A percentile compares a stretch with the other conserved stretches of the same genome.
Evolutionary conservation across 306 rosid species (phyloP).

Genomic region (Castanopsis chinensis): DNA sequence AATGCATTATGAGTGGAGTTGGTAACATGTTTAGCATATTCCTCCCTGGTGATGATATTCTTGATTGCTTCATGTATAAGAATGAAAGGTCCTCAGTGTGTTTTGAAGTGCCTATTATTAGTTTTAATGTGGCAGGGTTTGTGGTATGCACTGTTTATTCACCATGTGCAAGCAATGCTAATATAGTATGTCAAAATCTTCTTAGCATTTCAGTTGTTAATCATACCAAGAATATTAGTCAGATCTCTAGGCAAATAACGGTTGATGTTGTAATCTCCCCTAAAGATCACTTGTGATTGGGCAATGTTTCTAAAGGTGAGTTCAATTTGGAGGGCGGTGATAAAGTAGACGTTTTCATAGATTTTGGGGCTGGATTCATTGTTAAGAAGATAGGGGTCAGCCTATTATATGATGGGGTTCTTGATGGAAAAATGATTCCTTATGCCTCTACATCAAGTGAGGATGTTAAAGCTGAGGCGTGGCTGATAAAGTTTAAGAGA

Average conservation of each 20-base stretch:
- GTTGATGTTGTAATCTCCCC: neutral
- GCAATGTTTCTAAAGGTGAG: neutral
- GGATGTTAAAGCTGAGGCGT: neutral
- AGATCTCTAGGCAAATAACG: neutral
- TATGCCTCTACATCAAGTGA: neutral
- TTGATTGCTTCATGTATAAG: neutral
- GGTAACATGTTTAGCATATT: too few species aligned
- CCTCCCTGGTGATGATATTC: neutral
- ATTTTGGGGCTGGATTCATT: neutral
- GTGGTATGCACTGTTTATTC: neutral
- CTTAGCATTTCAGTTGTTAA: neutral
- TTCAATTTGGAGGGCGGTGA: slow-evolving; percentile 21
- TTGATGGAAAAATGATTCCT: neutral
- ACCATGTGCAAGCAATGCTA: neutral
- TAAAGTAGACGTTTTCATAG: neutral
- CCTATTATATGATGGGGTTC: neutral
- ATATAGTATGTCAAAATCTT: neutral
- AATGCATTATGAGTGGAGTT: too few species aligned
- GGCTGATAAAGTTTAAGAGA: neutral
- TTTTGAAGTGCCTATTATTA: neutral
- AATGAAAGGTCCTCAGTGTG: neutral
- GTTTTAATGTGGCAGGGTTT: neutral
- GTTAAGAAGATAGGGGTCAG: slow-evolving; percentile 22
- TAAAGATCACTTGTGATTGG: slow-evolving; percentile 23
- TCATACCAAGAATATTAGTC: neutral